Evolutionary conservation across 176 grass and related monocot genomes (phyloP).

Genomic region (Lolium multiflorum): DNA sequence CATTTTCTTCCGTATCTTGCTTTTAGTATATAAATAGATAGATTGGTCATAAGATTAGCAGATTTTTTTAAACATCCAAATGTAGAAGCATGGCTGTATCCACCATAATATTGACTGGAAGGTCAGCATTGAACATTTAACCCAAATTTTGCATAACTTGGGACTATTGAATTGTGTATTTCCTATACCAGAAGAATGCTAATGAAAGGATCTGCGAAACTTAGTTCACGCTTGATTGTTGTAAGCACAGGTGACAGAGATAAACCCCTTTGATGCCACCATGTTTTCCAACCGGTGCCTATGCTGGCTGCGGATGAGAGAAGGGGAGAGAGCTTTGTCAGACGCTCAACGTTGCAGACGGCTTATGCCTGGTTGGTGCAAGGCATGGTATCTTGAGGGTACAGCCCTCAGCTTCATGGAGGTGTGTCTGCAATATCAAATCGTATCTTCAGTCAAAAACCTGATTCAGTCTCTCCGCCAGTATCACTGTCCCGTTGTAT

Average conservation of each 20-base stretch:
- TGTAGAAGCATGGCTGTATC: no score
- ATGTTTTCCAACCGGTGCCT: not conserved
- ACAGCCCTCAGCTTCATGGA: constrained; percentile 1
- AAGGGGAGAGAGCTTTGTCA: not conserved
- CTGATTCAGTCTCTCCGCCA: not conserved
- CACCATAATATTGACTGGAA: no score
- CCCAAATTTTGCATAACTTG: not conserved
- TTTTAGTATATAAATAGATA: no score
- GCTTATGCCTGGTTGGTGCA: not conserved
- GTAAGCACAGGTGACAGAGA: not conserved
- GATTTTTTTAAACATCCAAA: no score
- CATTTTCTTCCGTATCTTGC: no score
- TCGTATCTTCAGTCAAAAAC: not conserved
- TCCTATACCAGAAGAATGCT: no score
- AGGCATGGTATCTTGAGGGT: constrained; percentile 10
- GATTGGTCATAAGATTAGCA: no score
- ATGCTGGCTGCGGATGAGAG: constrained; percentile 1
- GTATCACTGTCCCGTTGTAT: not conserved
- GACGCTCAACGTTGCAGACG: not conserved
- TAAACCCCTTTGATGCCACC: constrained; percentile 7
- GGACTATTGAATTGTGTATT: not conserved
- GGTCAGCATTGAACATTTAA: no score
- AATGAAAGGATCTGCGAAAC: no score
- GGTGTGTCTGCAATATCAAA: not conserved
- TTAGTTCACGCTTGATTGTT: no score